Evolutionary conservation across 331 rosid genomes (phyloP).

Genomic region (Acacia concinna): DNA sequence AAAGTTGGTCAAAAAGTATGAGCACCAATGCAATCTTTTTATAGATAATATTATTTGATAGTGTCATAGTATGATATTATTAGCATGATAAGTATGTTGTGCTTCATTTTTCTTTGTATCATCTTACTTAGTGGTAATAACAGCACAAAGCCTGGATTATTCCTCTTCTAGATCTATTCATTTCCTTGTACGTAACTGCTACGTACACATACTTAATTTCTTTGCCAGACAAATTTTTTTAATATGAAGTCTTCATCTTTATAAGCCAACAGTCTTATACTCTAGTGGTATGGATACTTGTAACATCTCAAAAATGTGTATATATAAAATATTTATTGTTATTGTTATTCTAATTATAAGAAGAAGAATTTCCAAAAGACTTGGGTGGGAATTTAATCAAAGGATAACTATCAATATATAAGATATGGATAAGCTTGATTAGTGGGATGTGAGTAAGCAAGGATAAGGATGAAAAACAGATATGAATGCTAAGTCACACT

Average conservation of each 20-base stretch:
- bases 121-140: not conserved
- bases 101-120: not conserved
- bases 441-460: too few relatives aligned
- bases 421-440: too few relatives aligned
- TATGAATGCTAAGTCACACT: too few relatives aligned
- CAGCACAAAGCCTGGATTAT: not conserved
- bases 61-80: not conserved
- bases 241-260: not conserved
- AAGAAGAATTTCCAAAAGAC: too few relatives aligned
- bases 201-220: not conserved
- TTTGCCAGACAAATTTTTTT: not conserved
- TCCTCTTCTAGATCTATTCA: not conserved
- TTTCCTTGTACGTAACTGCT: not conserved
- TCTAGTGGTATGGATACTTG: too few relatives aligned
- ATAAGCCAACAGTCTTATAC: too few relatives aligned
- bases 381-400: too few relatives aligned
- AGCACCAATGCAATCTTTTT: not conserved
- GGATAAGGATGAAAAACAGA: too few relatives aligned
- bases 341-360: too few relatives aligned
- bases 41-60: not conserved
- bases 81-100: not conserved
- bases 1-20: not conserved
- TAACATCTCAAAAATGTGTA: too few relatives aligned
- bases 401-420: too few relatives aligned
- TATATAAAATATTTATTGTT: too few relatives aligned